Evolutionary conservation across 169 alveolate species (phyloP).

Genomic region (Plasmodium billcollinsi): DNA sequence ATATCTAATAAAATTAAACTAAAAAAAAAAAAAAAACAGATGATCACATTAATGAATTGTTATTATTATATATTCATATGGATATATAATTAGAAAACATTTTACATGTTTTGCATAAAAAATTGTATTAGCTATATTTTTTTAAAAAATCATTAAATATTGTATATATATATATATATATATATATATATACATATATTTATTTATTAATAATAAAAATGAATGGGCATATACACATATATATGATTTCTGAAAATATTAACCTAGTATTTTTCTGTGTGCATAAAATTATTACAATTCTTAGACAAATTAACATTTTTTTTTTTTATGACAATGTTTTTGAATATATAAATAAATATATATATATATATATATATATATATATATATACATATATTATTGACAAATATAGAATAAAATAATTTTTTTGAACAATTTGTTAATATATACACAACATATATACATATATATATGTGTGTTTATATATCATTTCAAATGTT

Average conservation of each 20-base stretch:
- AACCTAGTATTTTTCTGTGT: not conserved
- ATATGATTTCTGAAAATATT: not conserved
- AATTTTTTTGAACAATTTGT: no score
- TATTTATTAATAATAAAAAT: not conserved
- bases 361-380: no score
- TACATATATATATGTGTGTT: no score
- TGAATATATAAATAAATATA: no score
- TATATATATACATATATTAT: no score
- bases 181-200: not conserved
- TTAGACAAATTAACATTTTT: not conserved
- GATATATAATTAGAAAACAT: slow-evolving; percentile 26
- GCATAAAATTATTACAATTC: not conserved
- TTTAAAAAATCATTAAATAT: slow-evolving; percentile 34
- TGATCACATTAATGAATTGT: not conserved
- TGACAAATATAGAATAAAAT: no score
- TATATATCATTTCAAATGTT: no score
- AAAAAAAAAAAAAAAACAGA: no score
- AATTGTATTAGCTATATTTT: not conserved
- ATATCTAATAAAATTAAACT: slow-evolving; percentile 5
- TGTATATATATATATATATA: slow-evolving; percentile 1
- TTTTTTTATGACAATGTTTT: no score
- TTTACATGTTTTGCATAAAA: not conserved
- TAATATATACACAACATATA: no score
- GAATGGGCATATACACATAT: not conserved
- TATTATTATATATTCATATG: slow-evolving; percentile 1